Evolutionary conservation across 2,329 filamentous ascomycete species (phyloP).

Genomic region (Nemania abortiva): DNA sequence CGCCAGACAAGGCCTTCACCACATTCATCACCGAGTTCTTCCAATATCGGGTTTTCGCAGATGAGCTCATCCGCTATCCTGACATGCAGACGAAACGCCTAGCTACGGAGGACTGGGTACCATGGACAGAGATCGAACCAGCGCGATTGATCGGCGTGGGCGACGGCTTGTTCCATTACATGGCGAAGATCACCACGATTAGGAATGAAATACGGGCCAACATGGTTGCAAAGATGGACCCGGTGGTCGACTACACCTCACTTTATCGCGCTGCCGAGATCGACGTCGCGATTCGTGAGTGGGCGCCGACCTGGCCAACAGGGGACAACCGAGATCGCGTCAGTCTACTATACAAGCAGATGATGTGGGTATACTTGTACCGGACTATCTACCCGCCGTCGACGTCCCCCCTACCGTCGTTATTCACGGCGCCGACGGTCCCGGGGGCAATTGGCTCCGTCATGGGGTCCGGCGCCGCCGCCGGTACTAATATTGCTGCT

Average conservation of each 20-base stretch:
- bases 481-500: neutral
- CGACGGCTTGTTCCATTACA: slow-evolving; percentile 82
- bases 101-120: slow-evolving; percentile 60
- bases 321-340: slow-evolving; percentile 69
- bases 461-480: slow-evolving; percentile 1
- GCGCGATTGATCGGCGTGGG: slow-evolving; percentile 80
- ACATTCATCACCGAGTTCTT: slow-evolving; percentile 81
- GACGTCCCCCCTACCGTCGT: slow-evolving; percentile 38
- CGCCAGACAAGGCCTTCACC: slow-evolving; percentile 73
- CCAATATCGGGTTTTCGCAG: slow-evolving; percentile 81
- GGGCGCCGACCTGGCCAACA: slow-evolving; percentile 73
- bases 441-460: slow-evolving; percentile 50
- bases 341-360: slow-evolving; percentile 71
- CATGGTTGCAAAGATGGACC: slow-evolving; percentile 71
- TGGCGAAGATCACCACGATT: slow-evolving; percentile 82
- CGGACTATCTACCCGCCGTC: slow-evolving; percentile 70
- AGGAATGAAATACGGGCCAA: slow-evolving; percentile 79
- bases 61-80: slow-evolving; percentile 68
- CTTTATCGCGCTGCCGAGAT: slow-evolving; percentile 81
- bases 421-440: slow-evolving; percentile 37
- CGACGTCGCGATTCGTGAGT: slow-evolving; percentile 78
- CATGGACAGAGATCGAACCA: slow-evolving; percentile 57
- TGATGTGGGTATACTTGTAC: slow-evolving; percentile 74
- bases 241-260: slow-evolving; percentile 78
- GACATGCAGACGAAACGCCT: slow-evolving; percentile 54